A percentile compares a stretch with the other conserved stretches of the same genome.
Conservation (phyloP, 2,329 filamentous ascomycete genomes). For the Aspergillus piperis region DNA sequence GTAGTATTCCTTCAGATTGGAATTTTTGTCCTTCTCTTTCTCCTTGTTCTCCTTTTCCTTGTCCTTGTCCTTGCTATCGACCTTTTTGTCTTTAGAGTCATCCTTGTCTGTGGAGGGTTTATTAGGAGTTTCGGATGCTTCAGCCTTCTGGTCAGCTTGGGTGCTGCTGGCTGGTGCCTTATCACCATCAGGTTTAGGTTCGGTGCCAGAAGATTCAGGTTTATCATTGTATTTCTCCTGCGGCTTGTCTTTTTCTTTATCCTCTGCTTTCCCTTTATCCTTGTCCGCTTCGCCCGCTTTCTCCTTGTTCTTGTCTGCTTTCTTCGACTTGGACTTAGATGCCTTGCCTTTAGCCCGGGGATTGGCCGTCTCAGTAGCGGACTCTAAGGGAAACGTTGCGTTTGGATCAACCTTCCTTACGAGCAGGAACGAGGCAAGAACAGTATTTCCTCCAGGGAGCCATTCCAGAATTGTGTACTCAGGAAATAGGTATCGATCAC, state of each 20-base stretch:
- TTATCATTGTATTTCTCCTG: neutral
- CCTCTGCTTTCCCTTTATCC: slow-evolving; percentile 6
- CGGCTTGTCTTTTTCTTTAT: no score
- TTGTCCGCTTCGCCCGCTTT: slow-evolving; percentile 19
- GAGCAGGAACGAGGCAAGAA: slow-evolving; percentile 51
- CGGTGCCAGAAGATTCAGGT: slow-evolving; percentile 7
- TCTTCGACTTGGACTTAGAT: slow-evolving; percentile 39
- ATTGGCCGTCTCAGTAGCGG: slow-evolving; percentile 31
- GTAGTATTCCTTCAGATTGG: slow-evolving; percentile 48
- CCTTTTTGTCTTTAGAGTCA: slow-evolving; percentile 2
- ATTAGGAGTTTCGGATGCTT: slow-evolving; percentile 5
- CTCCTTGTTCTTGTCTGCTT: slow-evolving; percentile 33
- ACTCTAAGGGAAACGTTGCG: slow-evolving; percentile 40
- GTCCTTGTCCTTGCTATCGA: slow-evolving; percentile 2
- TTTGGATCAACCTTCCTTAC: slow-evolving; percentile 46
- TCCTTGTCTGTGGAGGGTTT: slow-evolving; percentile 11
- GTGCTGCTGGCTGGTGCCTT: slow-evolving; percentile 1
- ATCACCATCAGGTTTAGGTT: slow-evolving; percentile 8
- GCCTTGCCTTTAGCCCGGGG: slow-evolving; percentile 33
- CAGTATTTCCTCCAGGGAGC: slow-evolving; percentile 46
- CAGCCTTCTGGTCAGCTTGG: slow-evolving; percentile 5
- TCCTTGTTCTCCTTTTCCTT: slow-evolving; percentile 19
- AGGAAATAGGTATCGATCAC: slow-evolving; percentile 53
- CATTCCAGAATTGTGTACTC: slow-evolving; percentile 53
- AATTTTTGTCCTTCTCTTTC: neutral